Base-by-base conservation (phyloP, 1,284 basidiomycete species). In the Melampsora larici-populina region DNA sequence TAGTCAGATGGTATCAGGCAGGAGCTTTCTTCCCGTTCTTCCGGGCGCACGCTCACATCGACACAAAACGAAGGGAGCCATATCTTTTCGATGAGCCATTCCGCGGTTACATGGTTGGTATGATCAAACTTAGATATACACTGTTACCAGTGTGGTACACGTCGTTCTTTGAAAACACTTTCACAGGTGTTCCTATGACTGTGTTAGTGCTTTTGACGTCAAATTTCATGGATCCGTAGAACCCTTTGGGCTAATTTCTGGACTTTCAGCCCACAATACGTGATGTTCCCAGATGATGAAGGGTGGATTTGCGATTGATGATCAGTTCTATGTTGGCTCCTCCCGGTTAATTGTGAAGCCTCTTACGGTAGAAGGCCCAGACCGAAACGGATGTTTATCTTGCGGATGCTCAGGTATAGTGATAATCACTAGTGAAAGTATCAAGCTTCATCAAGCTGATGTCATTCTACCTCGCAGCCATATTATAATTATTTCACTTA, bases 21-120 rank as follows among this genome's bases (percentile, higher is more conserved):
- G 97, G 96, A 40, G 89, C 91, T 15, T 97, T 98, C 84, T 91
- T 91, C 80, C 96, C 96, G 18, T 99, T 99, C 89, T 96, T 99
- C 90, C 89, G 96, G 72, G 96, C 96, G 0, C 97, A 99, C 84
- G 97, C 96, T 5, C 95, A 98, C 84, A 91, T 97, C 81, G 97
- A 99, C 84, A 97, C 96, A 62, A 99, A 98, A 86, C 90, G 97
- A 60, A 90, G 96, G 66, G 97, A 99, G 84, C 96, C 96, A 0
- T 99, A 91, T 87, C 87, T 99, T 0, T 88, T 92, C 73, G 92
- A 94, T 21, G 91, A 97, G 82, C 94, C 94, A 0, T 90, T 92
- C 85, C 91, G 91, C 85, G 87, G 89, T 49, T 90, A 93, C 62
- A 85, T 98, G 43, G 88, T 91, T 48, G n/a, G n/a, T n/a, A n/a